Evolutionary conservation across 495 filamentous ascomycete genomes (phyloP).

Genomic region (Neurospora sp.): DNA sequence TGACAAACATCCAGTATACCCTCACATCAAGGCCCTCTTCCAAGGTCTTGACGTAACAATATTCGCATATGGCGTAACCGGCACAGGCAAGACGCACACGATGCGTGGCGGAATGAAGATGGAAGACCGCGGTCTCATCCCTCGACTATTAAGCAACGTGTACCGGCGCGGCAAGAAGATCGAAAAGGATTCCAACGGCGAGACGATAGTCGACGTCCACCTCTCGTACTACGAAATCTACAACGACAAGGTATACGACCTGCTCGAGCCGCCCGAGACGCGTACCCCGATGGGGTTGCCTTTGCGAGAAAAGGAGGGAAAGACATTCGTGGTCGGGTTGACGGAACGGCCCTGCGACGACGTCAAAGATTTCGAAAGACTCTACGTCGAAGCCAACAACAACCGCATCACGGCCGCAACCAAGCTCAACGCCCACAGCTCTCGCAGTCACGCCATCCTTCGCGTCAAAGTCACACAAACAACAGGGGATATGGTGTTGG

Average conservation of each 20-base stretch:
- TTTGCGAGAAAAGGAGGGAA: conserved; percentile 77
- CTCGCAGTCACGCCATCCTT: conserved; percentile 85
- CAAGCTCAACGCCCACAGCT: conserved; percentile 92
- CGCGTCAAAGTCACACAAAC: conserved; percentile 78
- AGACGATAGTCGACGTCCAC: conserved; percentile 62
- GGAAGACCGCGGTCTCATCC: conserved; percentile 85
- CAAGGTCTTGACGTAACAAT: conserved; percentile 87
- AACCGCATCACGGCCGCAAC: conserved; percentile 88
- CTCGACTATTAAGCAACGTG: conserved; percentile 74
- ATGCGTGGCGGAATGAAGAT: conserved; percentile 92
- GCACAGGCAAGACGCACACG: conserved; percentile 94
- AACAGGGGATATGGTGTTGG: conserved; percentile 56
- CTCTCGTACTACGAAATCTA: conserved; percentile 98
- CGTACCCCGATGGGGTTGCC: conserved; percentile 76
- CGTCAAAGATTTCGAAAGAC: conserved; percentile 81
- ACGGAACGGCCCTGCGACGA: conserved; percentile 76
- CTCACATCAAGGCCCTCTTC: conserved; percentile 79
- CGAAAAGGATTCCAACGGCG: conserved; percentile 68
- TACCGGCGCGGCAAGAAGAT: conserved; percentile 81
- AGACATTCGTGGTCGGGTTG: conserved; percentile 86
- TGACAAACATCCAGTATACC: conserved; percentile 31
- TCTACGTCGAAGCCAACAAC: conserved; percentile 92
- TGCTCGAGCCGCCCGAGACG: conserved; percentile 87
- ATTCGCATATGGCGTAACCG: conserved; percentile 93
- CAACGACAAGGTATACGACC: conserved; percentile 89